phyloP scores from a whole-genome alignment of 768 basidiomycete species.

The Fomitopsis pulvina region DNA sequence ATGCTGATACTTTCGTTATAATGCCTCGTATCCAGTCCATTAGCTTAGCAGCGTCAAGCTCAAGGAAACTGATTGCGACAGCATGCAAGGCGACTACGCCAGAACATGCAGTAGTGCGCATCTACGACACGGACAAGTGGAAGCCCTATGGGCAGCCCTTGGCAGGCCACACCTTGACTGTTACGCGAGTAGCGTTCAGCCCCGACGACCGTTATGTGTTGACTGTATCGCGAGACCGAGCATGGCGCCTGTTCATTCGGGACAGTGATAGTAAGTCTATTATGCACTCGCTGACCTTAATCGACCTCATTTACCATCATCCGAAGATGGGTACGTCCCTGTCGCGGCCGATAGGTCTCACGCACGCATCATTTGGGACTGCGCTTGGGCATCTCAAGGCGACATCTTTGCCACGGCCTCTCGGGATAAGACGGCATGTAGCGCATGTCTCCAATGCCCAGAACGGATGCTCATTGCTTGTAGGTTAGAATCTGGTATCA shows the following conservation, averaged over 20 bases:
- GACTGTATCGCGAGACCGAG: conserved; percentile 86
- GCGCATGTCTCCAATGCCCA: neutral
- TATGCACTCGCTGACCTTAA: neutral
- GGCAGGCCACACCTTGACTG: conserved; percentile 79
- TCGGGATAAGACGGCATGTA: conserved; percentile 80
- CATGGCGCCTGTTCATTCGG: conserved; percentile 77
- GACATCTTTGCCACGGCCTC: conserved; percentile 89
- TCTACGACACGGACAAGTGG: conserved; percentile 71
- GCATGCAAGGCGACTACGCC: conserved; percentile 84
- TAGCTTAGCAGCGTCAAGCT: conserved; percentile 68
- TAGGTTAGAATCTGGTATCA: conserved; percentile 84
- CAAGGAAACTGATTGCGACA: conserved; percentile 69
- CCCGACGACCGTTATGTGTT: conserved; percentile 74
- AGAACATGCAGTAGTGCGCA: conserved; percentile 84
- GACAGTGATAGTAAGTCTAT: conserved; percentile 9
- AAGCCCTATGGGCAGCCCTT: conserved; percentile 67
- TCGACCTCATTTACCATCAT: neutral
- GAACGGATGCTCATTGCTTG: conserved; percentile 18
- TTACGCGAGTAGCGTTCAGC: conserved; percentile 88
- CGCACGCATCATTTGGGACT: conserved; percentile 93
- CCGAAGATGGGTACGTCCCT: conserved; percentile 47
- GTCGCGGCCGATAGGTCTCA: conserved; percentile 77
- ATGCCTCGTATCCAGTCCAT: conserved; percentile 52
- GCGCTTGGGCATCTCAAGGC: conserved; percentile 74
- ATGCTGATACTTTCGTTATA: neutral